Conservation (phyloP, 225 moss, liverwort and hornwort species). For the Physcomitrium patens region DNA sequence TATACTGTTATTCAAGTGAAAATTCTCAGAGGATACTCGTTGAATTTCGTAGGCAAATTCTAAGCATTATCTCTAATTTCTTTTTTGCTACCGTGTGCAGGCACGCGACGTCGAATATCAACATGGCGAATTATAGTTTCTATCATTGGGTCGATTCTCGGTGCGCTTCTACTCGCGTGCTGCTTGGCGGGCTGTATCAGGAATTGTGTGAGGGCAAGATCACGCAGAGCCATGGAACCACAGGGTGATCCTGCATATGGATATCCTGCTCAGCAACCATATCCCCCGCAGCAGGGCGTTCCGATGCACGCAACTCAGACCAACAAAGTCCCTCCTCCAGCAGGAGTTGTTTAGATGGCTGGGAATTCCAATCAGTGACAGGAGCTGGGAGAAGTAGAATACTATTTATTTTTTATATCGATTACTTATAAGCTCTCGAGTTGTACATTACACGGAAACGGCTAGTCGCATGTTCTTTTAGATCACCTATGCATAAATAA, state of each 20-base stretch:
- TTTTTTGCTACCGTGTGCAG: conserved; percentile 16
- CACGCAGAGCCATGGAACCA: background rate
- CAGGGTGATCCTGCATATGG: conserved; percentile 20
- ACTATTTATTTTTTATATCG: too few relatives aligned
- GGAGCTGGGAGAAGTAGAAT: too few relatives aligned
- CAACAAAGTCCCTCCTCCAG: conserved; percentile 33
- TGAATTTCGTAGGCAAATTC: too few relatives aligned
- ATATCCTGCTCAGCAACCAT: conserved; percentile 26
- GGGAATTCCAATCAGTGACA: too few relatives aligned
- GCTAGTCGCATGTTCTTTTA: too few relatives aligned
- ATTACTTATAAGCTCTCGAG: too few relatives aligned
- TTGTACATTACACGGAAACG: too few relatives aligned
- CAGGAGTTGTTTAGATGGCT: conserved; percentile 30
- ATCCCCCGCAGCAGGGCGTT: conserved; percentile 32
- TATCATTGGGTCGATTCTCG: conserved; percentile 5
- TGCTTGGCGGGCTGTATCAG: conserved; percentile 27
- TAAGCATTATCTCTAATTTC: too few relatives aligned
- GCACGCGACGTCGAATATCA: background rate
- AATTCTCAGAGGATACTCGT: too few relatives aligned
- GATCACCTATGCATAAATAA: too few relatives aligned
- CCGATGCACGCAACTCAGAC: conserved; percentile 24
- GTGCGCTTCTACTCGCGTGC: conserved; percentile 29
- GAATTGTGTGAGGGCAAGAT: background rate
- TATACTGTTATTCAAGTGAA: too few relatives aligned
- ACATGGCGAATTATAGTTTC: conserved; percentile 22